Conservation (phyloP, 305 asterid genomes). For the Salvia sclarea region DNA sequence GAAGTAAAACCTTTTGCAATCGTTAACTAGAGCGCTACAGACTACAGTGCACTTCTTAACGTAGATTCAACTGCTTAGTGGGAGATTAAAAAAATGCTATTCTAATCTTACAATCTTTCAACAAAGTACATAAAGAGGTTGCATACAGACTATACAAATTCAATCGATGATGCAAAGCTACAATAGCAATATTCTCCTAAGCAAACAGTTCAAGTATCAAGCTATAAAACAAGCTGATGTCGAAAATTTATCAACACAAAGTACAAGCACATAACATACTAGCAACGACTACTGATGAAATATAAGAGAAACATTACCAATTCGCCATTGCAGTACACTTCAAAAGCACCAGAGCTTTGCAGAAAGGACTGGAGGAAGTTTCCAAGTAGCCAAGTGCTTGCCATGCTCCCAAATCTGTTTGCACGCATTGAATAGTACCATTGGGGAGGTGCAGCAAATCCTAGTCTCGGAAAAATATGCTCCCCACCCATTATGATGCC, state of each 20-base stretch:
- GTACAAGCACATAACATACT: background rate
- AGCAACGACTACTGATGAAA: conserved; percentile 16
- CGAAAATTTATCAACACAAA: background rate
- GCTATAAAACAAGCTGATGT: background rate
- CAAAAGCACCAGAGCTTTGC: conserved; percentile 96
- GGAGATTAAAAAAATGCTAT: background rate
- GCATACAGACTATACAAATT: background rate
- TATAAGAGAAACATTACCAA: conserved; percentile 50
- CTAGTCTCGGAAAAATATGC: conserved; percentile 84
- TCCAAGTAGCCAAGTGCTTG: conserved; percentile 94
- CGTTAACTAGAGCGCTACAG: background rate
- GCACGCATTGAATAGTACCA: conserved; percentile 86
- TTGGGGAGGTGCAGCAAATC: conserved; percentile 88
- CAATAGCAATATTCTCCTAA: background rate
- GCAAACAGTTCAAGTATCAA: conserved; percentile 4
- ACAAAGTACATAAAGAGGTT: background rate
- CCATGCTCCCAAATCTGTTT: conserved; percentile 90
- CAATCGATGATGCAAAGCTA: background rate
- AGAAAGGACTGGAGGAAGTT: conserved; percentile 85
- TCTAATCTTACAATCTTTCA: background rate
- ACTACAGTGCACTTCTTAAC: background rate
- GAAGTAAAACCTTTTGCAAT: background rate
- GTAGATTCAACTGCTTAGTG: background rate
- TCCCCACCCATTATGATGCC: conserved; percentile 83
- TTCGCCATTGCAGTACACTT: conserved; percentile 85